Evolutionary conservation across 2,329 filamentous ascomycete genomes (phyloP), one percentile per base, ranked within the genome.

Genomic region (Colletotrichum sublineola): DNA sequence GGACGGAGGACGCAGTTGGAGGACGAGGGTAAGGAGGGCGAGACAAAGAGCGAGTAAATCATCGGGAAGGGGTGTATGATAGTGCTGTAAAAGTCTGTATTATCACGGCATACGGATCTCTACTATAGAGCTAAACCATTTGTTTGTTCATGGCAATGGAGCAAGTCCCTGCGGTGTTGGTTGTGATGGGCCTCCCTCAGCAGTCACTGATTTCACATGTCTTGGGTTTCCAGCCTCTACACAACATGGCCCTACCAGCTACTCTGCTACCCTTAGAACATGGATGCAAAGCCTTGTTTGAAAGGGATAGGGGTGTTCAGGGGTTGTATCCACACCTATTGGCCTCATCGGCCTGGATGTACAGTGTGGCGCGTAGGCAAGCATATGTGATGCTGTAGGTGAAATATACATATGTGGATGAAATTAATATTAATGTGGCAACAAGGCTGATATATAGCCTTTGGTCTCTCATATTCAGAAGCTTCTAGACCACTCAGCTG

Each of bases 1-100:
- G 90, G 93, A 61, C 87, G 96, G 80, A 91, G 91, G 82, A 90
- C 86, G 61, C 92, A 96, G 84, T 82, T 99, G 81, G 94, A 98
- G 79, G 93, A 95, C 52, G 77, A 78, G 73, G 77, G 77, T 12
- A 73, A 73, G 58, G 67, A 67, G 50, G 48, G 55, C 8, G 48
- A 63, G 67, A 78, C 44, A 65, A 79, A 74, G 61, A 56, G 55
- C 52, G 69, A 74, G 61, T 73, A 65, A n/a, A 46, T 5, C 5
- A 12, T 15, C 29, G 63, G 63, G 20, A 5, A 42, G 31, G 12
- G 14, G 15, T 74, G 75, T 74, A 76, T 68, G 73, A 75, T 76
- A 74, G 46, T 56, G 57, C 68, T 68, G 63, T 74, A 68, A 52
- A 63, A 71, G 67, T 63, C 56, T 73, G 71, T 71, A 73, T 73